Percentiles rank a stretch among this genome's conserved stretches.
Conservation (phyloP, 768 basidiomycete species). For the Trametes punicea region DNA sequence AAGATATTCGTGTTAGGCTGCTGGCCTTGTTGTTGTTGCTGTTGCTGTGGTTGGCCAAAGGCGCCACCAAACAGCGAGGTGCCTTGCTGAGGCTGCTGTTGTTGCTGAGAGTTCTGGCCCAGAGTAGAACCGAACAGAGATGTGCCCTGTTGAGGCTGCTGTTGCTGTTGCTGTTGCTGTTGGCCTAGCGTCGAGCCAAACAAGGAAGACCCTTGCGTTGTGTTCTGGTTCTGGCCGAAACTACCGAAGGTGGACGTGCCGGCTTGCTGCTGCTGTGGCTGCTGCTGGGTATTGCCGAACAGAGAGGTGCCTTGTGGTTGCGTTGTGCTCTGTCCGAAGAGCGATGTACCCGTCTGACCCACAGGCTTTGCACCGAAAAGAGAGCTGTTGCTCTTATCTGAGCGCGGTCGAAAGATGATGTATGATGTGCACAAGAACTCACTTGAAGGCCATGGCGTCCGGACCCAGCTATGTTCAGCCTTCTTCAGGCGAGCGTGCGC, state of each 20-base stretch:
- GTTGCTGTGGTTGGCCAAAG: conserved; percentile 26
- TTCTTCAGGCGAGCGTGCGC: no score
- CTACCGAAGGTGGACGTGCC: conserved; percentile 11
- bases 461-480: no score
- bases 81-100: conserved; percentile 26
- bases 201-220: conserved; percentile 8
- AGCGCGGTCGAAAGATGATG: neutral
- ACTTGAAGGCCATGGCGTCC: conserved; percentile 4
- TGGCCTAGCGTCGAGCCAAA: conserved; percentile 19
- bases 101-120: conserved; percentile 17
- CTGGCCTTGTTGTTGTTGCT: conserved; percentile 28
- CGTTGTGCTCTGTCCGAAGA: conserved; percentile 19
- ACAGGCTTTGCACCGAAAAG: conserved; percentile 15
- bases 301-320: conserved; percentile 15
- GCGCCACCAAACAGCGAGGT: conserved; percentile 18
- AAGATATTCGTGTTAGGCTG: conserved; percentile 8
- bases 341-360: conserved; percentile 9
- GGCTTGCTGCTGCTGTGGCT: conserved; percentile 15
- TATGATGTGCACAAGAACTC: no score
- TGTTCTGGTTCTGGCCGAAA: conserved; percentile 11
- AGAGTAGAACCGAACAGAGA: conserved; percentile 22
- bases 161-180: conserved; percentile 23
- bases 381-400: neutral
- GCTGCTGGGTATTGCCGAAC: conserved; percentile 17
- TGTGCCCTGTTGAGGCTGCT: conserved; percentile 17